Evolutionary conservation across 495 filamentous ascomycete genomes (phyloP), one percentile per base, ranked within the genome.

Genomic region (Penicillium maclennaniae): DNA sequence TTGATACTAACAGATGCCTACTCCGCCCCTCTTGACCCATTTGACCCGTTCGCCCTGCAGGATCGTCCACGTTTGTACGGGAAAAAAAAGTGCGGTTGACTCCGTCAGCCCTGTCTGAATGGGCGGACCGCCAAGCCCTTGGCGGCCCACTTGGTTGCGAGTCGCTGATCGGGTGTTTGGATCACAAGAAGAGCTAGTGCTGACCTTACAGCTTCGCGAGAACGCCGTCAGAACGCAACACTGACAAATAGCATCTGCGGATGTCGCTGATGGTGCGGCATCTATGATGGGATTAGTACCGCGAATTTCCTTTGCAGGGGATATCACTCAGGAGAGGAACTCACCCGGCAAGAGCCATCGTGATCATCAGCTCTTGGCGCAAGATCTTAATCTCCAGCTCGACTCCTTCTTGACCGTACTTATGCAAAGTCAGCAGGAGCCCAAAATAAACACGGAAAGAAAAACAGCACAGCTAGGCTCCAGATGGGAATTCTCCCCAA

Each of bases 401-500:
- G 14, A 73, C 70, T 1, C 72, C 74, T 36, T 65, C 59, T 50
- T 69, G 62, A 5, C 74, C 72, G 41, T 74, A 77, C 57, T 66
- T 66, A 65, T 65, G 9, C 8, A 4, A 4, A 16, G 28, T 61
- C 7, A 63, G 51, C 17, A 42, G 16, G 15, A 14, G 36, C 1
- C 27, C 63, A 14, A 68, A 44, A 17, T 49, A 43, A 47, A 27
- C 69, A 54, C 40, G 7, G 14, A 16, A 19, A 16, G 31, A 26
- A 16, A 37, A 26, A 58, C 62, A n/a, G n/a, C 69, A 42, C 78
- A 47, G 50, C 74, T 62, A 66, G 83, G 68, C 61, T 81, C 84
- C 89, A 96, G 86, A 95, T 66, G 85, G 70, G 78, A 86, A 91
- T 37, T 14, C 91, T 68, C 5, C 91, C 91, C 49, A 92, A 85